Base-by-base conservation (phyloP, 805 yeast genomes). In the Hanseniaspora clermontiae region DNA sequence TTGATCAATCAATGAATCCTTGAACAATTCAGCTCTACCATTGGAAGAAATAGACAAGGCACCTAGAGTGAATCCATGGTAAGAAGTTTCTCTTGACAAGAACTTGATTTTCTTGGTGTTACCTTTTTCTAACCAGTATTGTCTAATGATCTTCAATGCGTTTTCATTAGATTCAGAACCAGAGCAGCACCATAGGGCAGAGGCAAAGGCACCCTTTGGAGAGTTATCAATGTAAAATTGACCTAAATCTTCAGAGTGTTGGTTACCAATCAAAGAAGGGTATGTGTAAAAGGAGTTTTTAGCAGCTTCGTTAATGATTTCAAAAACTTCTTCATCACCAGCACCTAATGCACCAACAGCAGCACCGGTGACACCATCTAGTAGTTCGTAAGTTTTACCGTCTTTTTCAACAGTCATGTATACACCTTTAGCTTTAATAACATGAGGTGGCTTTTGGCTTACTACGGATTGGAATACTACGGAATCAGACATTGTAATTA, bases 151-250 rank as follows among this genome's bases (percentile, higher is more conserved):
- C 66, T 80, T 81, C 64, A 82, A 62, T 5, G 84, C 83, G 45
- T 81, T 82, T 64, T 82, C 87, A 64, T 79, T 81, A 37, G 84
- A 79, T 66, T 81, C 87, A 32, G 84, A 73, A n/a, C 88, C 88
- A 9, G 83, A 77, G 60, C 80, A 77, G 57, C 78, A 74, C 68
- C 83, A 72, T 49, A 72, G 58, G 14, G 74, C 77, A 29, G 74
- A 68, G 3, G 66, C 60, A 58, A 73, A 74, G 9, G 68, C 73
- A 43, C 66, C 70, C 43, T 68, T 61, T 55, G 75, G 74, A 17
- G 75, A 70, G 46, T 66, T 64, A 6, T 69, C 71, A 58, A 73
- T 66, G 50, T 71, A 75, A 66, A 69, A 73, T 53, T 71, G 63
- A 31, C 77, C 71, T 51, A 76, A 63, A 9, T 69, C 72, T 59